Base-by-base conservation (phyloP, 805 yeast species). In the Henningerozyma blattae region DNA sequence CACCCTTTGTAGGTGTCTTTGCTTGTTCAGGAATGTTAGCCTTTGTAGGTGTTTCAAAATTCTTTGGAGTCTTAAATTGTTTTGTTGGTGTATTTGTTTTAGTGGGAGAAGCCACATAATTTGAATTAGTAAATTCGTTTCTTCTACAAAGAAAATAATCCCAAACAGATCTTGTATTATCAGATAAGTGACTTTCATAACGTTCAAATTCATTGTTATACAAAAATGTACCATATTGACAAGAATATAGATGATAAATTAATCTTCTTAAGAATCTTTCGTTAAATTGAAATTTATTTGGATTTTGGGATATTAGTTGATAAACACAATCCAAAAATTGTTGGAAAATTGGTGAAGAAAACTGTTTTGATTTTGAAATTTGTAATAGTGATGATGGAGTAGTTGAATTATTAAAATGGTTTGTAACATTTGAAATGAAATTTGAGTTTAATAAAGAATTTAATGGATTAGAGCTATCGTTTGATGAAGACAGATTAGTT, bases 151-250 rank as follows among this genome's bases (percentile, higher is more conserved):
- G 64, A 61, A 91, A 89, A 52, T 91, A 87, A 55, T 87, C 94
- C 97, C 97, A 87, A 1, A 81, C 95, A 12, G 89, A 75, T 22
- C 82, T 66, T 0, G 95, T 81, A 10, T 65, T 61, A 3, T 56
- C 45, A 6, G 47, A 52, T 2, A 73, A 55, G 9, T 64, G 52
- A 18, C 63, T 56, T n/a, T 58, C 59, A 6, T 59, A 46, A 35
- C 75, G 59, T 38, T 84, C 94, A 32, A 57, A 54, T 50, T 91
- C 95, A 30, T 70, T 68, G 48, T 91, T 79, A 44, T 72, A 75
- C 34, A 91, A 54, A 47, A 91, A 91, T 1, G 94, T 76, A 3
- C 97, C 97, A 56, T 86, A 91, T 54, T 91, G 97, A 47, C 97
- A 86, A 1, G 96, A 83, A 50, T 86, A 84, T 32, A 81, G 61